Conservation (phyloP, 208 protist genomes). For the Leptomonas seymouri region DNA sequence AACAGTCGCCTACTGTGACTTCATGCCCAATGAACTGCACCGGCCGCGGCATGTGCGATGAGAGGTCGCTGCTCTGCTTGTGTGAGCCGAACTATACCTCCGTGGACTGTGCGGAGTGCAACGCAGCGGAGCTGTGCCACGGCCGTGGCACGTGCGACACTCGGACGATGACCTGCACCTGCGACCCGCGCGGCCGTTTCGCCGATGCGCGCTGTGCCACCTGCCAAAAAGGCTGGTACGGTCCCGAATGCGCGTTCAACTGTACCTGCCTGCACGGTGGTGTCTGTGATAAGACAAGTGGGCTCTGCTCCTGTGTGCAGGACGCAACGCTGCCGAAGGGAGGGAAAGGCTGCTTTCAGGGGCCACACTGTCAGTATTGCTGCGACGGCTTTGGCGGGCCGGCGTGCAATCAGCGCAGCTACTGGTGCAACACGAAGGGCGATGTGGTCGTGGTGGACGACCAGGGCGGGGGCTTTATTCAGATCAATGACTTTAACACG, state of each 20-base stretch:
- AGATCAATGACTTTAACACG: slow-evolving; percentile 58
- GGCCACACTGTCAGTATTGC: slow-evolving; percentile 73
- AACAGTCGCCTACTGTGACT: background rate
- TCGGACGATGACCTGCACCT: slow-evolving; percentile 50
- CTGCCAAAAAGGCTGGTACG: slow-evolving; percentile 76
- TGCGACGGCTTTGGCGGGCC: slow-evolving; percentile 64
- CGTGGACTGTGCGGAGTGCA: slow-evolving; percentile 75
- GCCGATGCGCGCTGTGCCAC: slow-evolving; percentile 39
- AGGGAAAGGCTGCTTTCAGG: slow-evolving; percentile 54
- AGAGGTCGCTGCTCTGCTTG: slow-evolving; percentile 45
- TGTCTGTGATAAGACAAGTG: slow-evolving; percentile 48
- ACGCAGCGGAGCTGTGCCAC: slow-evolving; percentile 58
- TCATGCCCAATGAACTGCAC: slow-evolving; percentile 63
- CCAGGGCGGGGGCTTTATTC: slow-evolving; percentile 49
- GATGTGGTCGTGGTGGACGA: slow-evolving; percentile 44
- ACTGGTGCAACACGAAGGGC: slow-evolving; percentile 72
- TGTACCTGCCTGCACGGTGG: slow-evolving; percentile 67
- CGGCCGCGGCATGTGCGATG: slow-evolving; percentile 46
- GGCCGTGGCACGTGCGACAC: slow-evolving; percentile 61
- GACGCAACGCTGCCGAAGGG: background rate
- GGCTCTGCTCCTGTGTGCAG: slow-evolving; percentile 58
- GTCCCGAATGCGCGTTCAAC: slow-evolving; percentile 61
- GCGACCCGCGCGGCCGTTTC: slow-evolving; percentile 62
- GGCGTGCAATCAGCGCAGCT: slow-evolving; percentile 61
- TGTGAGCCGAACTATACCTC: slow-evolving; percentile 48